Percentiles rank a stretch among this genome's conserved stretches.
Conservation (phyloP, 352 stramenopile genomes). For the Phytophthora colocasiae region DNA sequence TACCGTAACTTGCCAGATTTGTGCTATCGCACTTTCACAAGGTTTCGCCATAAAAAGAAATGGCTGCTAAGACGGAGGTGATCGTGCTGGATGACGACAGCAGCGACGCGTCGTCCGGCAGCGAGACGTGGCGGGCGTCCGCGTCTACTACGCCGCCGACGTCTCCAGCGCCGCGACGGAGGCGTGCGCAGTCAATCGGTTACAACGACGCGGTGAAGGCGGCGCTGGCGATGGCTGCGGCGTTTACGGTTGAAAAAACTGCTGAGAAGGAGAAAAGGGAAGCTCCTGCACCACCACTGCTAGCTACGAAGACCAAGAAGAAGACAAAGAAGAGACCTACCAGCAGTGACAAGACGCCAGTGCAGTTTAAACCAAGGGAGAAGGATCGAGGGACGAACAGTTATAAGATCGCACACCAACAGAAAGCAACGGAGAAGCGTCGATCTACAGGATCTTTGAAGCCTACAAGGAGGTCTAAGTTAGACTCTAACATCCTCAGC, state of each 20-base stretch:
- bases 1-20: too few relatives aligned
- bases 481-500: not conserved
- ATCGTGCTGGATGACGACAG: conserved; percentile 44
- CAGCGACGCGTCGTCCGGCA: conserved; percentile 33
- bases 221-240: conserved; percentile 41
- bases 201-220: conserved; percentile 39
- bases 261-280: conserved; percentile 14
- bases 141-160: conserved; percentile 9
- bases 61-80: conserved; percentile 24
- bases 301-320: conserved; percentile 23
- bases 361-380: not conserved
- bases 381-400: conserved; percentile 8
- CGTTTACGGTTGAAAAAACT: conserved; percentile 9
- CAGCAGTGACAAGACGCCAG: not conserved
- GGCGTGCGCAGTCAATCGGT: conserved; percentile 17
- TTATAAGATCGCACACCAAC: not conserved
- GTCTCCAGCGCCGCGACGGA: conserved; percentile 2
- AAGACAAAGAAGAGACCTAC: not conserved
- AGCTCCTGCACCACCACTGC: conserved; percentile 15
- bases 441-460: not conserved
- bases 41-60: not conserved
- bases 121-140: conserved; percentile 14
- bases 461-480: conserved; percentile 6
- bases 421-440: not conserved
- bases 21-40: not conserved